Evolutionary conservation across 176 grass and related monocot species (phyloP).

Genomic region (Paspalum vaginatum): DNA sequence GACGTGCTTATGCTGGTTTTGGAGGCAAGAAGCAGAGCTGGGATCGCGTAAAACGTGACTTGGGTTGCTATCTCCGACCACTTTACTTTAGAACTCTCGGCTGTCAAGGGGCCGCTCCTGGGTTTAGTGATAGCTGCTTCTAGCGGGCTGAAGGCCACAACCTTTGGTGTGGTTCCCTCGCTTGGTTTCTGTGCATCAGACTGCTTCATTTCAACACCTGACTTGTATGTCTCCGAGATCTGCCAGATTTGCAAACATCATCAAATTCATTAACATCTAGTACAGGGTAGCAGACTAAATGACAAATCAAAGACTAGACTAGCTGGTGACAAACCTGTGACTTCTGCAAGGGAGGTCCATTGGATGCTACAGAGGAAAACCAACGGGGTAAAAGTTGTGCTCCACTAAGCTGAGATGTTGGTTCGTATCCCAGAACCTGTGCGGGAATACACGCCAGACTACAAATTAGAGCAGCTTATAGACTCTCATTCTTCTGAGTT

Average conservation of each 20-base stretch:
- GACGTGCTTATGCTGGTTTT: conserved; percentile 64
- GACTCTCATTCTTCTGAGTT: conserved; percentile 16
- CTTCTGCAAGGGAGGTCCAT: conserved; percentile 48
- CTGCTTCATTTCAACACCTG: conserved; percentile 31
- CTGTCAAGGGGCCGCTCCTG: conserved; percentile 64
- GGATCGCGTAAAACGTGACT: conserved; percentile 73
- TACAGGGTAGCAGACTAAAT: conserved; percentile 26
- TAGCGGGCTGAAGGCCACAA: conserved; percentile 72
- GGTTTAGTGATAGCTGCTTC: conserved; percentile 58
- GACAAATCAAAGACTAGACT: conserved; percentile 21
- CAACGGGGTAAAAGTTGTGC: conserved; percentile 42
- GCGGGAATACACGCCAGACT: conserved; percentile 8
- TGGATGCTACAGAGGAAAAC: conserved; percentile 50
- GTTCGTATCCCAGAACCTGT: conserved; percentile 48
- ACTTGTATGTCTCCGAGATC: conserved; percentile 46
- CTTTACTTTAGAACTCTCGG: conserved; percentile 76
- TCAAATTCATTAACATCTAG: conserved; percentile 16
- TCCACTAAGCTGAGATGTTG: conserved; percentile 28
- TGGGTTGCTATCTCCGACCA: conserved; percentile 59
- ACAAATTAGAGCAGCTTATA: conserved; percentile 19
- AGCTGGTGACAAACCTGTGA: conserved; percentile 39
- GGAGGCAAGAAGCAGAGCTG: conserved; percentile 66
- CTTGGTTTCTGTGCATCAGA: conserved; percentile 33
- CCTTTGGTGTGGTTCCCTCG: conserved; percentile 45
- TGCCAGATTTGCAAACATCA: conserved; percentile 36